Base-by-base conservation (phyloP, 345 rosid genomes). In the Abelmoschus esculentus region DNA sequence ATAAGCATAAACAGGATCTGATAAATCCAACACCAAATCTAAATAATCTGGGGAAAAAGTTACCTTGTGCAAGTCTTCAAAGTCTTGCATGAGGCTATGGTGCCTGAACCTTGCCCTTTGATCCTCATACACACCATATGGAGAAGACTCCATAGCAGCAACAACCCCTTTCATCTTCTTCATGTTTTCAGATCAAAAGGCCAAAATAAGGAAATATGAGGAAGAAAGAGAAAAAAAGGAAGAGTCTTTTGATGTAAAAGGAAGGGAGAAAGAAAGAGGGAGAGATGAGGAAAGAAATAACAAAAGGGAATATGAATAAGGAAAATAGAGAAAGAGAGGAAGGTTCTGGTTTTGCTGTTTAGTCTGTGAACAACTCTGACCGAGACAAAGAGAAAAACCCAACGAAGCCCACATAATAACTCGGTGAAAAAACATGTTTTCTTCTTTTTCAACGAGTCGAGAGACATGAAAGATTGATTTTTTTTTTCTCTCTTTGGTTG, bases 361-460 rank as follows among this genome's bases (percentile, higher is more conserved):
- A 81, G 86, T 74, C 83, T 82, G 85, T 79, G 82, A 74, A 84
- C 10, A 83, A 84, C 83, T 80, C 91, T 88, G 90, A 90, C 97
- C 95, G 72, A 86, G 89, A 85, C 90, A 81, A 82, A 75, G 85
- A 40, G 44, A 40, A 86, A 87, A 80, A 81, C 85, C 83, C 85
- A 79, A 83, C 84, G 89, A 86, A 85, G 91, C 90, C 91, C 95
- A 89, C 90, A 89, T 86, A 76, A 83, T 86, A 78, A 83, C 80
- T 84, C 72, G 68, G 68, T 64, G 68, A 44, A 44, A 61, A 74
- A 64, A 64, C 49, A 65, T 80, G 76, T 22, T 50, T 70, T 66
- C 72, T 61, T 73, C 71, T 67, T 72, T 66, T 74, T 78, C 82
- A 49, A 49, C 72, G 77, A 68, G 73, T 40, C 52, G 78, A 80